These are phyloP conservation scores for Geotrichum fermentans DNA, from an alignment of 1,139 yeast genomes.

Conservation along the genomic window DNA sequence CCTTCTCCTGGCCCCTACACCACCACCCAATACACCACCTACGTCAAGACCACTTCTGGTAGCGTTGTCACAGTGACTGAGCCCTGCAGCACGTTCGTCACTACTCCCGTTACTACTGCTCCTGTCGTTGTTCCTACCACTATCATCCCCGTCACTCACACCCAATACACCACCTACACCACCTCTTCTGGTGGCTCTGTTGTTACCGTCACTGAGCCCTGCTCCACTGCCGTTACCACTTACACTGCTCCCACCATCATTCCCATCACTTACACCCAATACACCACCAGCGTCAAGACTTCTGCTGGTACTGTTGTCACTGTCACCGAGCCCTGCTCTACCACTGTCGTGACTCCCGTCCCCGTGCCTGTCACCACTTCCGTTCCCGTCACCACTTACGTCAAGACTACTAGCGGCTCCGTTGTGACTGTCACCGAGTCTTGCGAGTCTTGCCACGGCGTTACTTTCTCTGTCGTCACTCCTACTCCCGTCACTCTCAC, in stretches of 20 bases:
- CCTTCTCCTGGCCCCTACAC: neutral
- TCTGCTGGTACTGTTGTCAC: neutral
- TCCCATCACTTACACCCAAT: neutral
- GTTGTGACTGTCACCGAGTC: slow-evolving; percentile 2
- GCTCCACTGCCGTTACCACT: slow-evolving; percentile 1
- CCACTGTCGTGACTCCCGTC: neutral
- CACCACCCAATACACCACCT: neutral
- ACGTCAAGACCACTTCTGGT: slow-evolving; percentile 4
- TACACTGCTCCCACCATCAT: neutral
- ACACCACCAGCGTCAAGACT: slow-evolving; percentile 8
- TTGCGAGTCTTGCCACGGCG: neutral
- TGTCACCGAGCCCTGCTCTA: slow-evolving; percentile 11
- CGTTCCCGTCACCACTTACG: neutral
- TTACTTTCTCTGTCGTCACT: neutral
- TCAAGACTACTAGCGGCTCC: neutral
- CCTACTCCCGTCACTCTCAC: neutral
- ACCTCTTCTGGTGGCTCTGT: slow-evolving; percentile 1
- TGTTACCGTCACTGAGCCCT: neutral
- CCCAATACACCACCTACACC: slow-evolving; percentile 9
- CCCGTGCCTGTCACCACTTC: neutral
- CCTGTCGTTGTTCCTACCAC: neutral
- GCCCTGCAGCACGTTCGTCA: slow-evolving; percentile 1
- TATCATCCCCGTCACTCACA: slow-evolving; percentile 6
- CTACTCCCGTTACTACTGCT: slow-evolving; percentile 7
- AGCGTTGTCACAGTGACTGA: slow-evolving; percentile 5